Evolutionary conservation across 345 rosid genomes (phyloP).

Genomic region (Gossypium bickii): DNA sequence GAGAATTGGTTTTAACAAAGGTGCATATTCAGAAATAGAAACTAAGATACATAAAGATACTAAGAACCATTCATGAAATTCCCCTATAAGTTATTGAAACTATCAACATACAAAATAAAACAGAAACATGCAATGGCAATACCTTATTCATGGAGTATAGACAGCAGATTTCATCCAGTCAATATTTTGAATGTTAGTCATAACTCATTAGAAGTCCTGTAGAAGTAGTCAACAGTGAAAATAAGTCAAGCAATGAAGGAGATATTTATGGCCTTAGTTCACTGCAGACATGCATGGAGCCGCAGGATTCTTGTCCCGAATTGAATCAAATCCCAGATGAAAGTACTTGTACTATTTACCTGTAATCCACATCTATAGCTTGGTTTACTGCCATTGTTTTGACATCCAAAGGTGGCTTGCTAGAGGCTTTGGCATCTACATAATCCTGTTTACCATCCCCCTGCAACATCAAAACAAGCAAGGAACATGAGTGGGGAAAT

Average conservation of each 20-base stretch:
- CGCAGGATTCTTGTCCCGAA: background rate
- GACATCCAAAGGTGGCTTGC: slow-evolving; percentile 15
- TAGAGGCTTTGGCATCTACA: slow-evolving; percentile 10
- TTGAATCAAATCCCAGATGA: background rate
- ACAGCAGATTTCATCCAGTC: slow-evolving; percentile 3
- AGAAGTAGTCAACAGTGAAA: background rate
- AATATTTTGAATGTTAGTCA: slow-evolving; percentile 6
- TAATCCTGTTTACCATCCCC: background rate
- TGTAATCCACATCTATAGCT: slow-evolving; percentile 16
- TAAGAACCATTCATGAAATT: background rate
- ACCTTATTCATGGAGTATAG: slow-evolving; percentile 17
- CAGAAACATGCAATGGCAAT: background rate
- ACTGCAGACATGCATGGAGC: too few relatives aligned
- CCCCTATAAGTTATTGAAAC: background rate
- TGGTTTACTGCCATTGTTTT: background rate
- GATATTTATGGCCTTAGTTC: background rate
- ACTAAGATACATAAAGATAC: background rate
- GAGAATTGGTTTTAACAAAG: too few relatives aligned
- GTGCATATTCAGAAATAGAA: background rate
- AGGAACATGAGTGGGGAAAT: background rate
- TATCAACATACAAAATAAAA: background rate
- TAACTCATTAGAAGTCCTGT: slow-evolving; percentile 15
- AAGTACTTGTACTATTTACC: slow-evolving; percentile 16
- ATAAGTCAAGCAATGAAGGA: background rate
- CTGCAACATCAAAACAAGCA: slow-evolving; percentile 19